These are phyloP conservation scores for Ceratocystis papillata DNA, from an alignment of 2,329 filamentous ascomycete species.

Conservation along the genomic window DNA sequence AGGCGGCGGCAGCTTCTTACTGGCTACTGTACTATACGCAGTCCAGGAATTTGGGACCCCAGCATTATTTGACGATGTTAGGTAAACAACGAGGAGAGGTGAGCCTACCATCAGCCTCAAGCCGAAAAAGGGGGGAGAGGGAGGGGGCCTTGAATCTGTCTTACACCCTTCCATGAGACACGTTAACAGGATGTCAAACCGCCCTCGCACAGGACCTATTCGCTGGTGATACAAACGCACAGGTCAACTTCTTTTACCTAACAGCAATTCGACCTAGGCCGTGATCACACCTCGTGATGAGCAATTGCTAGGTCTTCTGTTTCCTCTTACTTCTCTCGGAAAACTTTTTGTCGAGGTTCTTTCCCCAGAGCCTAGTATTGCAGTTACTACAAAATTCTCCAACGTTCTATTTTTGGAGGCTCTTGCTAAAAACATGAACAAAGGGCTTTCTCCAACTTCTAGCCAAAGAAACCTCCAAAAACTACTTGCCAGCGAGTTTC, in stretches of 20 bases:
- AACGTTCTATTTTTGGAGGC: conserved; percentile 2
- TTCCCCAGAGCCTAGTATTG: background rate
- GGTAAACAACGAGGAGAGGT: background rate
- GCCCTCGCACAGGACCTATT: background rate
- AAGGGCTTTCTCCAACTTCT: background rate
- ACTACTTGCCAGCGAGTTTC: background rate
- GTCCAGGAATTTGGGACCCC: background rate
- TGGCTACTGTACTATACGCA: background rate
- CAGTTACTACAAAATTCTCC: background rate
- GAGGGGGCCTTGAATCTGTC: background rate
- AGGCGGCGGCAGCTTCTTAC: background rate
- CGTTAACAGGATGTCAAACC: background rate
- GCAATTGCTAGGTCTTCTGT: background rate
- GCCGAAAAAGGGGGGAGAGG: background rate
- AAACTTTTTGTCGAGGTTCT: background rate
- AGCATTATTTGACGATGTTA: background rate
- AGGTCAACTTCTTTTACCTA: conserved; percentile 12
- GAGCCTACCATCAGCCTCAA: background rate
- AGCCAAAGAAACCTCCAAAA: background rate
- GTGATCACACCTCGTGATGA: conserved; percentile 11
- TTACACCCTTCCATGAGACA: conserved; percentile 7
- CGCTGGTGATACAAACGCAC: conserved; percentile 14
- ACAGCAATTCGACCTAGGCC: background rate
- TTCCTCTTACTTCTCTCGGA: background rate
- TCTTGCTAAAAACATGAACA: conserved; percentile 10